These are phyloP conservation scores for Cladobotryum mycophilum DNA, from an alignment of 2,329 filamentous ascomycete genomes.

Conservation along the genomic window DNA sequence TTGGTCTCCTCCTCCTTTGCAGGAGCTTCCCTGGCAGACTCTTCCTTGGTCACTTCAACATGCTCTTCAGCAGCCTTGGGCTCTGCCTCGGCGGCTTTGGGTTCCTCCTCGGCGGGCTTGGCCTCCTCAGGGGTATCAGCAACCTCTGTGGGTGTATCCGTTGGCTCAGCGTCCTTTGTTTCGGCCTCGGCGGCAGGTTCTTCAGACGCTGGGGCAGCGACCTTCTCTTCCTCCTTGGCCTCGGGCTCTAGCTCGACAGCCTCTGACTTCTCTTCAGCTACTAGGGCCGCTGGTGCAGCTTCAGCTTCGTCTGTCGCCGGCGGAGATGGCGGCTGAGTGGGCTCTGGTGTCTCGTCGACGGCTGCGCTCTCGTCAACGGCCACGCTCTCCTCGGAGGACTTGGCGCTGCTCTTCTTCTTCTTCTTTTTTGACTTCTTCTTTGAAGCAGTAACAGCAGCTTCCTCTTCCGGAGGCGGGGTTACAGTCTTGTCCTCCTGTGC, in stretches of 20 bases:
- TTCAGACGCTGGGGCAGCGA: conserved; percentile 1
- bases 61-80: not conserved
- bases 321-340: conserved; percentile 9
- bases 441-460: conserved; percentile 2
- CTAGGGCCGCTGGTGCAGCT: not conserved
- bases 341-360: conserved; percentile 8
- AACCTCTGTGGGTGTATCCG: not conserved
- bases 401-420: conserved; percentile 12
- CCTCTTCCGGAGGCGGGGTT: conserved; percentile 8
- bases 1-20: not conserved
- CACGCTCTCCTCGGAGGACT: conserved; percentile 7
- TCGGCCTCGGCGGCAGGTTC: conserved; percentile 1
- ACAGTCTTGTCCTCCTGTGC: conserved; percentile 9
- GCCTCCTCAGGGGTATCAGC: not conserved
- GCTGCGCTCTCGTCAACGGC: conserved; percentile 3
- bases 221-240: conserved; percentile 7
- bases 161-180: not conserved
- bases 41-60: not conserved
- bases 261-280: conserved; percentile 3
- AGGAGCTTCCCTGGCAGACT: not conserved
- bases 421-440: conserved; percentile 13
- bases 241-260: conserved; percentile 11
- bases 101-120: not conserved
- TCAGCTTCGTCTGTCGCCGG: conserved; percentile 7
- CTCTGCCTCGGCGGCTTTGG: not conserved